These are phyloP conservation scores for Brassica carinata DNA, from an alignment of 345 rosid genomes.

Conservation along the genomic window DNA sequence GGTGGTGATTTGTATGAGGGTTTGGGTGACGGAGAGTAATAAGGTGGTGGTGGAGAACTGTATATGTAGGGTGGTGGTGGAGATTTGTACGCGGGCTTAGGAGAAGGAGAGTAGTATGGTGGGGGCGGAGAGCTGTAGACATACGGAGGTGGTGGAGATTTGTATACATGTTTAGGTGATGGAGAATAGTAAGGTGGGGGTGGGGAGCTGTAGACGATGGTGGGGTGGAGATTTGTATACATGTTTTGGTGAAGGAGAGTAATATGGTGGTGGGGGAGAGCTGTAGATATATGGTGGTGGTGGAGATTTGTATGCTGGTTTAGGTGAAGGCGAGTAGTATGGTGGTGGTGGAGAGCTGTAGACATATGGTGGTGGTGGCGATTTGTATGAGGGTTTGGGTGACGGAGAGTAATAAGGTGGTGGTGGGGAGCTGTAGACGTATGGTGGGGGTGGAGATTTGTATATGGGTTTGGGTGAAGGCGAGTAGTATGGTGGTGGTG, in stretches of 20 bases:
- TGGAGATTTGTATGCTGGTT: neutral
- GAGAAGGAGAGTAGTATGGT: neutral
- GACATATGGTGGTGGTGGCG: constrained; percentile 1
- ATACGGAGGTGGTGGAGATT: constrained; percentile 1
- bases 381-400: neutral
- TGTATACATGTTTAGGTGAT: neutral
- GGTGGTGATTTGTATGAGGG: neutral
- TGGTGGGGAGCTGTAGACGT: constrained; percentile 11
- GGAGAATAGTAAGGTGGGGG: constrained; percentile 8
- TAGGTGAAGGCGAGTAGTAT: neutral
- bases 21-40: neutral
- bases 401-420: constrained; percentile 10
- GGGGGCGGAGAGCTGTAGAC: neutral
- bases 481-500: neutral
- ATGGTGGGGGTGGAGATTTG: constrained; percentile 17
- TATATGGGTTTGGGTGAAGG: neutral
- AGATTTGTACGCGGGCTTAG: neutral
- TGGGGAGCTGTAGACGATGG: neutral
- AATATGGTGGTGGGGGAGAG: constrained; percentile 8
- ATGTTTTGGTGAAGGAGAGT: neutral
- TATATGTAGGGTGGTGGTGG: neutral
- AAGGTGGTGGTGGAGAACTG: constrained; percentile 6
- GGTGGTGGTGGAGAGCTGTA: constrained; percentile 4
- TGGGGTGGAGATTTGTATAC: constrained; percentile 1
- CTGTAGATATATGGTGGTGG: constrained; percentile 1